Base-by-base conservation (phyloP, 192 early-diverging fungal genomes). In the Coemansia sp. region DNA sequence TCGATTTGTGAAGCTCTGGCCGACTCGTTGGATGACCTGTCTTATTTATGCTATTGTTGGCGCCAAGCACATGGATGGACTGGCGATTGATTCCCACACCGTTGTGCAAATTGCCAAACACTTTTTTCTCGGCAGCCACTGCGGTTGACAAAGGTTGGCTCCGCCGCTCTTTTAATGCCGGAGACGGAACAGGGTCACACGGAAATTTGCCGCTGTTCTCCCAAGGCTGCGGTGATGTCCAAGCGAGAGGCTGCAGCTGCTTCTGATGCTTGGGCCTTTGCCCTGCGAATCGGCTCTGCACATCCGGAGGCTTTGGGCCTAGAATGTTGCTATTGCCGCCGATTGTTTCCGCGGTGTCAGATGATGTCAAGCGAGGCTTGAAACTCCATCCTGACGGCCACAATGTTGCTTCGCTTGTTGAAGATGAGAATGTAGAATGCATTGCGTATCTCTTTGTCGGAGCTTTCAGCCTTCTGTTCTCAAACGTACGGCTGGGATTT, bases 321-420 rank as follows among this genome's bases (percentile, higher is more conserved):
- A 25, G 19, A 54, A 8, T 54, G 11, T 54, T 20, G 51, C 12
- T 54, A 12, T 20, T 54, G 20, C 11, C 22, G 19, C 51, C 20
- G 5, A 22, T 54, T 54, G 51, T 12, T 22, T 11, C 51, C 16
- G 25, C 38, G 1, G 39, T 59, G 57, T 40, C 57, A 59, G 57
- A 59, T 59, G 57, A 1, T 17, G 32, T 41, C 16, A 59, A 40
- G 39, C 16, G 32, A 41, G 57, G 51, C 20, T 54, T 54, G 51
- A 6, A 54, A 25, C 25, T 59, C 39, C n/a, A 19, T 17, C 57
- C 16, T 5, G 57, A 39, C 57, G 57, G 57, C 57, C 57, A 59
- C 57, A 59, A 59, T 59, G 57, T 59, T 41, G 57, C 57, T 59
- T 59, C 38, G 57, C 57, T 59, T 59, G 37, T 38, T 17, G 39